Percentiles rank a stretch among this genome's conserved stretches.
Conservation (phyloP, 2,329 filamentous ascomycete species). For the Aspergillus bombycis region DNA sequence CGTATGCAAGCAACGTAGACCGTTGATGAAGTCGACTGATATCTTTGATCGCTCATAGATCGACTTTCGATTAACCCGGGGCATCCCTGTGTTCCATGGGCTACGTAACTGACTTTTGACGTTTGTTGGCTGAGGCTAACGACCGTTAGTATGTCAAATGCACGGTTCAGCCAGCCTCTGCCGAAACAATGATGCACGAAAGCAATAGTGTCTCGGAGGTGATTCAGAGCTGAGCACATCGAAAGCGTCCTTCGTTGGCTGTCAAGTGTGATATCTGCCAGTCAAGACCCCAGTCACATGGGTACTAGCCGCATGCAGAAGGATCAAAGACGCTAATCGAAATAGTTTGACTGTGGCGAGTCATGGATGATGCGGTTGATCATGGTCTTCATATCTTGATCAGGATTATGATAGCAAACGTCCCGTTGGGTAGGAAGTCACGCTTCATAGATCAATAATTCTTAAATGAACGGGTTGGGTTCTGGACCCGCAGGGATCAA, state of each 20-base stretch:
- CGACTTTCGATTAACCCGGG: neutral
- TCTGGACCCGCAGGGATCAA: neutral
- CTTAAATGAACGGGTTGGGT: neutral
- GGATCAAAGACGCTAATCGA: neutral
- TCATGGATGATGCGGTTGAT: neutral
- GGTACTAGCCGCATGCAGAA: neutral
- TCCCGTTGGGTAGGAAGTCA: neutral
- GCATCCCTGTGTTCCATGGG: neutral
- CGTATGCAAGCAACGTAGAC: neutral
- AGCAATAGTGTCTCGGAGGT: neutral
- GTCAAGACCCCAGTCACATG: neutral
- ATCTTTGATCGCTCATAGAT: neutral
- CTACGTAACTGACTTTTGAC: neutral
- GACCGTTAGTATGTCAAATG: constrained; percentile 1
- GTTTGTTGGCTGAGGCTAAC: neutral
- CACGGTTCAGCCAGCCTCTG: neutral
- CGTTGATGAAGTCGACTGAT: neutral
- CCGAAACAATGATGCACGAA: neutral
- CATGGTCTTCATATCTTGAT: neutral
- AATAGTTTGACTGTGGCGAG: neutral
- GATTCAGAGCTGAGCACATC: neutral
- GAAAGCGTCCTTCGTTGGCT: neutral
- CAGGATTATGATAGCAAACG: constrained; percentile 3
- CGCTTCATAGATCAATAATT: neutral
- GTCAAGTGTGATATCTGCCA: neutral